These are phyloP conservation scores for Exophiala alcalophila DNA, from an alignment of 2,329 filamentous ascomycete species.

Conservation along the genomic window DNA sequence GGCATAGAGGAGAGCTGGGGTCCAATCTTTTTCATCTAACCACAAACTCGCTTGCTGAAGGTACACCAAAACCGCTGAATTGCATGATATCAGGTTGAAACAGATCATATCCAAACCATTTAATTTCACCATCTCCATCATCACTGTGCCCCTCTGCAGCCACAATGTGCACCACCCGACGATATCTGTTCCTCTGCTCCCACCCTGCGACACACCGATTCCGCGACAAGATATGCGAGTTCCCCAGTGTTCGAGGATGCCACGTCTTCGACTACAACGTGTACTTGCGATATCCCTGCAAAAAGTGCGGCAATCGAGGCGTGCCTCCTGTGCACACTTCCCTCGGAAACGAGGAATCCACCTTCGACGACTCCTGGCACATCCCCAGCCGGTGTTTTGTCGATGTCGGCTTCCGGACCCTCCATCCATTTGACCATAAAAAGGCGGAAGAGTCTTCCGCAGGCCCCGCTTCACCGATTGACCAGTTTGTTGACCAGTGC, in stretches of 20 bases:
- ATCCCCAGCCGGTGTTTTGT: slow-evolving; percentile 28
- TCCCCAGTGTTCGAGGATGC: slow-evolving; percentile 18
- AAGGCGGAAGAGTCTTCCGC: slow-evolving; percentile 1
- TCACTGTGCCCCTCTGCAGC: neutral
- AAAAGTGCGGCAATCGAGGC: slow-evolving; percentile 15
- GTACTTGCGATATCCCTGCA: slow-evolving; percentile 15
- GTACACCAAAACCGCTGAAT: too few species aligned
- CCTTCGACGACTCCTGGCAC: slow-evolving; percentile 21
- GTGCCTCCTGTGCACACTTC: neutral
- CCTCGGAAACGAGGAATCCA: neutral
- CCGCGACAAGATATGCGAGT: slow-evolving; percentile 18
- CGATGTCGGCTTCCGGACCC: slow-evolving; percentile 25
- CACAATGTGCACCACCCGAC: slow-evolving; percentile 26
- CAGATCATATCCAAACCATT: too few species aligned
- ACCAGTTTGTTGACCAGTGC: slow-evolving; percentile 6
- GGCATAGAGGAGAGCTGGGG: too few species aligned
- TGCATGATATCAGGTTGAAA: too few species aligned
- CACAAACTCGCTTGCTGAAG: too few species aligned
- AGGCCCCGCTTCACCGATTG: slow-evolving; percentile 2
- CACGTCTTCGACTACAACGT: slow-evolving; percentile 12
- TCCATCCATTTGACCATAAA: slow-evolving; percentile 22
- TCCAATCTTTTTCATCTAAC: too few species aligned
- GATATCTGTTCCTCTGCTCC: slow-evolving; percentile 22
- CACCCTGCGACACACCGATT: slow-evolving; percentile 27
- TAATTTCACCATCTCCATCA: too few species aligned